phyloP scores from a whole-genome alignment of 768 basidiomycete species.

The Pisolithus sp. region DNA sequence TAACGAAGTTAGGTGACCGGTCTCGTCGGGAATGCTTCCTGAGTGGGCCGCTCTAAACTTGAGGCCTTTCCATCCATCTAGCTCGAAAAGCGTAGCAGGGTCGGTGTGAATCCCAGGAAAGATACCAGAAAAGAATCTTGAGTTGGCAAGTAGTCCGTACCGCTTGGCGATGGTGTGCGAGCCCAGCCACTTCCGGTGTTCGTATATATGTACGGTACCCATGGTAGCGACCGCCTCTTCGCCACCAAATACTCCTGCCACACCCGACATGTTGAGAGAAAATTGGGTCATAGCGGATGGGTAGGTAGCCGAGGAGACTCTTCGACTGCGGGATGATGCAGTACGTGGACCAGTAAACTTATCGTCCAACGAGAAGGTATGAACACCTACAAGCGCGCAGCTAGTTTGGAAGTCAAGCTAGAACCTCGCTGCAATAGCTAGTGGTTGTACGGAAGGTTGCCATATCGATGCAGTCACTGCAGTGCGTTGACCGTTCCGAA shows the following conservation, averaged over 20 bases:
- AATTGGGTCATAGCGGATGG: constrained; percentile 3
- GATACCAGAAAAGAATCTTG: constrained; percentile 22
- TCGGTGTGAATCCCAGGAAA: constrained; percentile 14
- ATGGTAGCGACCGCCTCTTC: constrained; percentile 31
- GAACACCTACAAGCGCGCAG: no score
- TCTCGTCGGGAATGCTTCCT: constrained; percentile 7
- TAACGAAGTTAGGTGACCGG: constrained; percentile 12
- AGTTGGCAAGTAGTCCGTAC: constrained; percentile 23
- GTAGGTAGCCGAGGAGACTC: background rate
- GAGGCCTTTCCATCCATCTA: constrained; percentile 25
- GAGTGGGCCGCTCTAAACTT: constrained; percentile 13
- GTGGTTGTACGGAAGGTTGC: no score
- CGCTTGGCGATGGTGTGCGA: constrained; percentile 24
- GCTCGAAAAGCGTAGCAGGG: constrained; percentile 17
- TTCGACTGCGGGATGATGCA: background rate
- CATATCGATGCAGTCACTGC: no score
- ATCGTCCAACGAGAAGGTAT: background rate
- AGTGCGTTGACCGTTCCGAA: no score
- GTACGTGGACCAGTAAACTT: background rate
- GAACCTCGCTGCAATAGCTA: no score
- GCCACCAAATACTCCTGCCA: constrained; percentile 31
- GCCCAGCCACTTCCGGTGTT: constrained; percentile 29
- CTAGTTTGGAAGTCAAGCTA: background rate
- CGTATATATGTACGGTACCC: constrained; percentile 27
- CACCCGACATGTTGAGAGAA: constrained; percentile 22